Percentiles rank a stretch among this genome's conserved stretches.
Conservation (phyloP, 345 rosid species). For the Diplotaxis tenuifolia region DNA sequence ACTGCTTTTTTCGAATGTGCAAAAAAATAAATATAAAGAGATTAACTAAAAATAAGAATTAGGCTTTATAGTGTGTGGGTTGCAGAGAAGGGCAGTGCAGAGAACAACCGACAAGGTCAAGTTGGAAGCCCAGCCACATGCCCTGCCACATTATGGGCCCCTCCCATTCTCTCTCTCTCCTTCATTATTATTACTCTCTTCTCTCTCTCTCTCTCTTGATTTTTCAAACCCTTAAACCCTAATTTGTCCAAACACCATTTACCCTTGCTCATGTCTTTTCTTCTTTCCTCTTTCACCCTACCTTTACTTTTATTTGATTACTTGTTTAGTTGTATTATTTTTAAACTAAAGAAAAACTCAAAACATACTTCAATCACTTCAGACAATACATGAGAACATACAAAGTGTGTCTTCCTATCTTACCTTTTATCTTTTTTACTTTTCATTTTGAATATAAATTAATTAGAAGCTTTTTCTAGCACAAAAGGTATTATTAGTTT, state of each 20-base stretch:
- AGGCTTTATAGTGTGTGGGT: slow-evolving; percentile 30
- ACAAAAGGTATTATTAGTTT: neutral
- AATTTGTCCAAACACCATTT: slow-evolving; percentile 8
- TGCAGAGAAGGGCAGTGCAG: slow-evolving; percentile 30
- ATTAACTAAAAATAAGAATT: neutral
- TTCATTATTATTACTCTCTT: slow-evolving; percentile 48
- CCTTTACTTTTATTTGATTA: neutral
- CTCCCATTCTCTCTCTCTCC: slow-evolving; percentile 36
- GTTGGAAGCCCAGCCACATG: slow-evolving; percentile 87
- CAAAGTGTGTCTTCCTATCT: neutral
- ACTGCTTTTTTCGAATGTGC: neutral
- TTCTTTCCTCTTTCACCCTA: slow-evolving; percentile 28
- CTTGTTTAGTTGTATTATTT: neutral
- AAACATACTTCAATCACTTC: neutral
- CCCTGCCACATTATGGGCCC: slow-evolving; percentile 82
- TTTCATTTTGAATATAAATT: neutral
- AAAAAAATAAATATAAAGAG: neutral
- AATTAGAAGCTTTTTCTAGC: neutral
- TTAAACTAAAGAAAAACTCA: neutral
- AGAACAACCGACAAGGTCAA: slow-evolving; percentile 97
- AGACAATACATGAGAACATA: neutral
- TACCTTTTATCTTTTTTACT: neutral
- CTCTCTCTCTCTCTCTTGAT: slow-evolving; percentile 16
- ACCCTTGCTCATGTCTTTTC: slow-evolving; percentile 28
- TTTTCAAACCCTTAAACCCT: slow-evolving; percentile 34